Base-by-base conservation (phyloP, 2,329 filamentous ascomycete genomes). In the Stylonectria norvegica region DNA sequence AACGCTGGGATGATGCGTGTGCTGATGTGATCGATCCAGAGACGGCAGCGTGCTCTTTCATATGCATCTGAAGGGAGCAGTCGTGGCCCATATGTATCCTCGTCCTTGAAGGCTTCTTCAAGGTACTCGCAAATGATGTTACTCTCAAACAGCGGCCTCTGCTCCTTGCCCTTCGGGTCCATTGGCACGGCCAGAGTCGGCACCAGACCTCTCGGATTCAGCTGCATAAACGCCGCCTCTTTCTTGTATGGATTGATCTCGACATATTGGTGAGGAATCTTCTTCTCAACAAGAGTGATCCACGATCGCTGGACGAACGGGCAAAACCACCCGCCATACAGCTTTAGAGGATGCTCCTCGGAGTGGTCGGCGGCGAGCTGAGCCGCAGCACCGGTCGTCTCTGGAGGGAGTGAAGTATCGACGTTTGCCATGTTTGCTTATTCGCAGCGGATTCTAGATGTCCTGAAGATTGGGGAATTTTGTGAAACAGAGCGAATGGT, bases 211-310 rank as follows among this genome's bases (percentile, higher is more conserved):
- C 85, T 77, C 0, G 86, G 86, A 57, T 91, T 91, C 47, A 90
- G 69, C 7, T 73, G 71, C 16, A 90, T 69, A 19, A 89, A 81
- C 1, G 76, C 79, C 4, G 76, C 64, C 0, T 78, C 79, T 56
- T 90, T 90, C 61, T 81, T 70, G 68, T 89, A 89, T 0, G 86
- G 86, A 61, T 89, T 89, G 43, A 89, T 82, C 68, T 87, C 83
- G 48, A 86, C 71, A 60, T 87, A 88, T 65, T 89, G 81, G 59
- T 90, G 83, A 12, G 78, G 76, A 20, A 89, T 83, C 2, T 71
- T 65, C 61, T 90, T 89, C 60, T 89, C 85, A 55, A 81, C 75
- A 9, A 90, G 72, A 1, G 82, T 77, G 45, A 88, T 81, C 82
- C 85, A 89, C 11, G 75, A 73, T 14, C 85, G 75, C 66, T 89